Conservation (phyloP, 768 basidiomycete genomes). For the Pleurotus giganteus region DNA sequence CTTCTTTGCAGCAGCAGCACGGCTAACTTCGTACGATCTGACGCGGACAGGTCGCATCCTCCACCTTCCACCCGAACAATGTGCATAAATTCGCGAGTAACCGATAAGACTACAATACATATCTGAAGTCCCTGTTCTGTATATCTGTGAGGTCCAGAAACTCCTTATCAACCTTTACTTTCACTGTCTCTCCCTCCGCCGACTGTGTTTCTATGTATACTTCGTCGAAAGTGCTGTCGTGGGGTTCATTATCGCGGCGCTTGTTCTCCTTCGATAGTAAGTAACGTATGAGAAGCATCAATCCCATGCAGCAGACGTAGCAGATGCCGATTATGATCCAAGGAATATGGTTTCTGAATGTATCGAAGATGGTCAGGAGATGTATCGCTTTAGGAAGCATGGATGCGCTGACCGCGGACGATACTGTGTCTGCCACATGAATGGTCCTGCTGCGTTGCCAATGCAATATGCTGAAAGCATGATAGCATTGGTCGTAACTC, state of each 20-base stretch:
- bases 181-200: slow-evolving; percentile 50
- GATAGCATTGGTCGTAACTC: slow-evolving; percentile 69
- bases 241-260: slow-evolving; percentile 55
- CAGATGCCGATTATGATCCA: slow-evolving; percentile 77
- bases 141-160: slow-evolving; percentile 72
- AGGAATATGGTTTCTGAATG: slow-evolving; percentile 62
- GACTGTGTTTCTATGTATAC: slow-evolving; percentile 54
- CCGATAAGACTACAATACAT: slow-evolving; percentile 56
- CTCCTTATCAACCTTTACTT: slow-evolving; percentile 69
- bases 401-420: slow-evolving; percentile 49
- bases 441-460: slow-evolving; percentile 68
- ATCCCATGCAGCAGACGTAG: slow-evolving; percentile 49
- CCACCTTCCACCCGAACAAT: no score
- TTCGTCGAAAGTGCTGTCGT: slow-evolving; percentile 54
- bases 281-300: slow-evolving; percentile 47
- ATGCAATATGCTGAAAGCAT: slow-evolving; percentile 68
- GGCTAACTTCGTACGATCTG: no score
- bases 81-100: no score
- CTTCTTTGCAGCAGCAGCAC: no score
- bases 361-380: not conserved
- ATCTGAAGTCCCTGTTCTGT: slow-evolving; percentile 73
- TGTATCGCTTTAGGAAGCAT: not conserved
- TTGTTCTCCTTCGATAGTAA: slow-evolving; percentile 61
- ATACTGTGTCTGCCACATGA: slow-evolving; percentile 75
- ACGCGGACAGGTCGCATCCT: not conserved